A percentile compares a stretch with the other conserved stretches of the same genome.
Conservation (phyloP, 139 green algal species). For the Nannochloris sp. region DNA sequence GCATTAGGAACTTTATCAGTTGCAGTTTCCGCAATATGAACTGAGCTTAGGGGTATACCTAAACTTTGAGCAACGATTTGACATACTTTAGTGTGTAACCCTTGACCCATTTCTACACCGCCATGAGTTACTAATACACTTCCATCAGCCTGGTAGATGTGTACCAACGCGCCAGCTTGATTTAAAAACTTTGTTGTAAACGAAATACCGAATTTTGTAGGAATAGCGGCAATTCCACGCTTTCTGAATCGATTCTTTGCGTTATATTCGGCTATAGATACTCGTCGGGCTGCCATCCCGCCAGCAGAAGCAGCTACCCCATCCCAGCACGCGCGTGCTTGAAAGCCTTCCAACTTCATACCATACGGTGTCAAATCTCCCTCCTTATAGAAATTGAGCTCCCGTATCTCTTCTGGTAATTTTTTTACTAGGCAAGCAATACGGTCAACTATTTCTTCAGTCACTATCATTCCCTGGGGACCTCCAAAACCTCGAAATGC, state of each 20-base stretch:
- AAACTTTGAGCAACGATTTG: slow-evolving; percentile 81
- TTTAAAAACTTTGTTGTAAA: slow-evolving; percentile 68
- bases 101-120: slow-evolving; percentile 98
- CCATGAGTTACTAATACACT: slow-evolving; percentile 91
- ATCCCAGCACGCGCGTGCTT: slow-evolving; percentile 27
- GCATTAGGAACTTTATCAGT: slow-evolving; percentile 98
- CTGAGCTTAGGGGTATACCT: slow-evolving; percentile 58
- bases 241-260: slow-evolving; percentile 62
- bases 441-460: slow-evolving; percentile 79
- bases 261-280: slow-evolving; percentile 59
- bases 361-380: slow-evolving; percentile 78
- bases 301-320: slow-evolving; percentile 32
- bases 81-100: slow-evolving; percentile 95
- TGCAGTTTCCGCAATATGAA: slow-evolving; percentile 88
- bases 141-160: slow-evolving; percentile 87
- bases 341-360: slow-evolving; percentile 52
- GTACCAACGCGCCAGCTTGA: slow-evolving; percentile 85
- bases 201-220: slow-evolving; percentile 97
- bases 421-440: slow-evolving; percentile 38
- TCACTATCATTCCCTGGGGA: slow-evolving; percentile 81
- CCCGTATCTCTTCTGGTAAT: slow-evolving; percentile 30
- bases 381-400: slow-evolving; percentile 76
- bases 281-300: slow-evolving; percentile 16
- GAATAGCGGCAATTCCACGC: slow-evolving; percentile 72
- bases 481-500: slow-evolving; percentile 93